Base-by-base conservation (phyloP, 1,139 yeast species). In the Suhomyces coccinellae region DNA sequence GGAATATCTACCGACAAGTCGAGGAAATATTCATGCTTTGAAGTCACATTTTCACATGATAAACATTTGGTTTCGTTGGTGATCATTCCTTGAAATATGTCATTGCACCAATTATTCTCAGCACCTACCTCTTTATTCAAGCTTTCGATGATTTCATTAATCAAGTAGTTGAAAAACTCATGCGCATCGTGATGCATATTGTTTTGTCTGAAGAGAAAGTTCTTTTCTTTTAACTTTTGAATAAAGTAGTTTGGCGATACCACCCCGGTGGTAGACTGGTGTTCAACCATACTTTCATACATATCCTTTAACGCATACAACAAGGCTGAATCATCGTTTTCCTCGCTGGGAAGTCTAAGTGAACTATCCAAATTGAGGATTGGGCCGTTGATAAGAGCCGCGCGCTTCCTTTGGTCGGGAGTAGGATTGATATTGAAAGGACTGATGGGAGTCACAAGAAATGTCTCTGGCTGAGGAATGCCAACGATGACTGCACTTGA, bases 101-200 rank as follows among this genome's bases (percentile, higher is more conserved):
- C 79, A 44, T 82, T 85, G 47, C 93, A 77, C 79, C 86, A 79
- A 53, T 77, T 75, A 26, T 67, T 56, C 8, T 63, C 62, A 22
- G 53, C 46, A 12, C 66, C 69, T 44, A 52, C 43, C 45, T 63
- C 78, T 45, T 62, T 61, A 46, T 80, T 82, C 28, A 87, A 65
- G 31, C 79, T 75, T 53, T 93, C 99, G 47, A 90, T 82, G 27
- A 88, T 80, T 52, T 84, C 87, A 64, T 93, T 93, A 43, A 93
- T 73, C 53, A 91, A 65, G 58, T 88, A 91, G 63, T 91, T 91
- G 61, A 90, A 77, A 63, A 93, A 93, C 63, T 93, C 99, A 65
- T 93, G 99, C 3, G 99, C 97, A 71, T 93, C 99, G 61, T 93
- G 99, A 63, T 93, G 99, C 96, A 91, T 90, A 50, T 74, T 74